phyloP scores from a whole-genome alignment of 2,329 filamentous ascomycete species.

The Amylocarpus encephaloides region DNA sequence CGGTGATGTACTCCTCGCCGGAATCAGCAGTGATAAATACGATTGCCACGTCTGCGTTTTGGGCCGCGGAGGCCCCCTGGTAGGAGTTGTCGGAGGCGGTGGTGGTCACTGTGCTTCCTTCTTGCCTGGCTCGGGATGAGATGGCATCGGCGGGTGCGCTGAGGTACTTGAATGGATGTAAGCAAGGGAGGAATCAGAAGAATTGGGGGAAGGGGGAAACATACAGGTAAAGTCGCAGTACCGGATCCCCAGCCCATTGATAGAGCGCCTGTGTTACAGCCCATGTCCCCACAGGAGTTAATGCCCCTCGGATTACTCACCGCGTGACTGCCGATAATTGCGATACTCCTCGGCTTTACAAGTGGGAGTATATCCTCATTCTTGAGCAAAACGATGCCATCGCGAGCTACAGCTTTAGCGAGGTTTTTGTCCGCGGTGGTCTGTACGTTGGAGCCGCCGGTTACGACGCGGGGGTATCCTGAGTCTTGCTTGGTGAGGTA shows the following conservation, averaged over 20 bases:
- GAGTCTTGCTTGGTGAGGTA: conserved; percentile 45
- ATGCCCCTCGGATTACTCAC: conserved; percentile 49
- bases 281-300: conserved; percentile 55
- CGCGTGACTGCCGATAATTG: conserved; percentile 43
- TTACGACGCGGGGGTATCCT: conserved; percentile 40
- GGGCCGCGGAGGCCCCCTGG: conserved; percentile 3
- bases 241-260: conserved; percentile 71
- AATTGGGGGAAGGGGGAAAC: conserved; percentile 36
- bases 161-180: conserved; percentile 55
- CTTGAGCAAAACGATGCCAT: conserved; percentile 54
- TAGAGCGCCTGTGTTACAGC: conserved; percentile 52
- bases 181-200: conserved; percentile 45
- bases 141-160: conserved; percentile 65
- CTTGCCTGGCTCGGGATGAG: conserved; percentile 46
- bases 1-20: conserved; percentile 63
- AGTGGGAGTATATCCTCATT: conserved; percentile 51
- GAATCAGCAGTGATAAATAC: conserved; percentile 68
- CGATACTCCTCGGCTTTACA: conserved; percentile 31
- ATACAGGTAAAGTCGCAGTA: conserved; percentile 50
- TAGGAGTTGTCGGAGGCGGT: conserved; percentile 52
- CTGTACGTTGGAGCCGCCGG: conserved; percentile 39
- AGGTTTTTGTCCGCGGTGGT: conserved; percentile 40
- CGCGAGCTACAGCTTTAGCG: conserved; percentile 43
- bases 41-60: conserved; percentile 39
- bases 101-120: conserved; percentile 44